Base-by-base conservation (phyloP, 2,329 filamentous ascomycete species). In the Neurospora sp. region DNA sequence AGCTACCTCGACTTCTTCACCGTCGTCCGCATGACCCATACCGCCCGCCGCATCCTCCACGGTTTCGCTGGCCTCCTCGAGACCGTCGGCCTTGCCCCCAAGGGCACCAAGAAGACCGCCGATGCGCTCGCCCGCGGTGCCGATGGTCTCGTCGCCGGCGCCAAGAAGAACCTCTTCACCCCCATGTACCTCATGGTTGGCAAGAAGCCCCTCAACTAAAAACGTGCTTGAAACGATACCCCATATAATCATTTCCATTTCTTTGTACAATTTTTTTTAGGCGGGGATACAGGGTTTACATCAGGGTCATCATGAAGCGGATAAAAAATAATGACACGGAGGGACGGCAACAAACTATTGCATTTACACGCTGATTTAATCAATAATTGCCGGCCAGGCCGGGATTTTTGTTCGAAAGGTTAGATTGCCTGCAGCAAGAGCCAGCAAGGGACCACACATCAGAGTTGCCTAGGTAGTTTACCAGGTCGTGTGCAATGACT, bases 121-220 rank as follows among this genome's bases (percentile, higher is more conserved):
- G 91, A 97, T 81, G 93, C 91, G 77, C 82, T 98, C 77, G 93
- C 91, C 6, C 78, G 89, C 71, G 94, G 93, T 39, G 93, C 88
- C 11, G 94, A 97, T 81, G 91, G 89, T 76, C 84, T 98, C 68
- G 94, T 97, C 28, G 93, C 92, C 67, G 95, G 95, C 81, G 95
- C 90, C 42, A 88, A 89, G 80, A 86, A 94, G 83, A 92, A 97
- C 80, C 87, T 98, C n/a, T 98, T 98, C 83, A 98, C 95, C 1
- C 95, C 95, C 70, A 98, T 98, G 95, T 97, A 97, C 83, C 84
- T 98, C 78, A 97, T 97, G 93, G 88, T 97, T 71, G 95, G 89
- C 72, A 89, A 92, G 82, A 97, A 97, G 86, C 93, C 95, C 4
- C 76, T 76, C 68, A 78, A 82, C 74, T 82, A 78, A 66, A 52